Conservation (phyloP, 208 protist species). For the Leptomonas seymouri region DNA sequence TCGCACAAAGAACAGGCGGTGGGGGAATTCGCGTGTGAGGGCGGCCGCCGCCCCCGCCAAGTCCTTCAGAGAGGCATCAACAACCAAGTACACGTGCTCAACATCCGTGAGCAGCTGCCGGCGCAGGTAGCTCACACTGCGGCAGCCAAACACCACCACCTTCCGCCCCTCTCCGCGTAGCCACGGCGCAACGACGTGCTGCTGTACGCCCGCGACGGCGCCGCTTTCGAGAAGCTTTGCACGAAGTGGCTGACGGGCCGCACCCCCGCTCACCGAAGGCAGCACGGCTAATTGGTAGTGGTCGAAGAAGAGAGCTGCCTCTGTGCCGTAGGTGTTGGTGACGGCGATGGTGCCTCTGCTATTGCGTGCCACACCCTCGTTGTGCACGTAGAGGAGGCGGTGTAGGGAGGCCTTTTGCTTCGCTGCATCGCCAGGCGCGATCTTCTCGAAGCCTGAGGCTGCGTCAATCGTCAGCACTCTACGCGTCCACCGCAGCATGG, state of each 20-base stretch:
- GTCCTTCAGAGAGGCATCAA: constrained; percentile 61
- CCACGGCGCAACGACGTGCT: constrained; percentile 35
- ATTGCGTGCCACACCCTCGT: constrained; percentile 46
- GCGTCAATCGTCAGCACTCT: background rate
- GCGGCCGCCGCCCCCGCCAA: constrained; percentile 47
- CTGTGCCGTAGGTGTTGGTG: constrained; percentile 50
- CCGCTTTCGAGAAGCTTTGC: constrained; percentile 27
- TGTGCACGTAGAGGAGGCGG: constrained; percentile 34
- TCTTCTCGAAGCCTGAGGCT: constrained; percentile 9
- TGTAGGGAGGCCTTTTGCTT: constrained; percentile 32
- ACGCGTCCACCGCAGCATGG: constrained; percentile 10
- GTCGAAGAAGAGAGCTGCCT: constrained; percentile 42
- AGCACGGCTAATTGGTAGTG: constrained; percentile 56
- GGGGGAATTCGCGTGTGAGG: constrained; percentile 3
- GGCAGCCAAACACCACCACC: constrained; percentile 68
- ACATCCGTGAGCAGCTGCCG: constrained; percentile 48
- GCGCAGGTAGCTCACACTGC: constrained; percentile 52
- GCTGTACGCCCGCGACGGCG: constrained; percentile 19
- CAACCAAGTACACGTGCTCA: constrained; percentile 48
- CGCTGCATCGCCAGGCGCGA: constrained; percentile 1
- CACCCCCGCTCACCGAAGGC: constrained; percentile 47
- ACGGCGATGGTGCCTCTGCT: constrained; percentile 20
- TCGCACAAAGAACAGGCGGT: constrained; percentile 69
- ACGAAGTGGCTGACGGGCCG: constrained; percentile 46
- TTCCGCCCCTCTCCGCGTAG: constrained; percentile 20